Evolutionary conservation across 164 flowering plant species (phyloP), one percentile per base, ranked within the genome.

Genomic region (Sextonia rubra): DNA sequence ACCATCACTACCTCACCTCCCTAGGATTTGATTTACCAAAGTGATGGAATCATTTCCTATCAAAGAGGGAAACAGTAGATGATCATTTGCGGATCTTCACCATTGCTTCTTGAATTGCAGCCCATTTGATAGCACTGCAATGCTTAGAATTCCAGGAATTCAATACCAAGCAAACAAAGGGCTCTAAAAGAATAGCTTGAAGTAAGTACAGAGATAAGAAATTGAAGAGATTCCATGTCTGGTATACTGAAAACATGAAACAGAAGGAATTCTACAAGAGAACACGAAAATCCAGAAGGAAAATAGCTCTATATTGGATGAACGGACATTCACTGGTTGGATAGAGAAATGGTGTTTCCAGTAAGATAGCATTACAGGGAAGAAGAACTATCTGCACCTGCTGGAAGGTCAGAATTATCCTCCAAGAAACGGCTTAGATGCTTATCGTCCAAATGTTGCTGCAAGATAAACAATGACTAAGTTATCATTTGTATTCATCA

Each of bases 401-500:
- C 66, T 17, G 82, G 72, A 64, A 20, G 77, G 55, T 70, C 76
- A 62, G 72, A 48, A 30, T 83, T 82, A 69, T 71, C 90, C 82
- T 88, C 90, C 73, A 93, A 73, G 73, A 86, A 87, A 9, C 89
- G 83, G 64, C 87, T 86, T 71, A 92, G 75, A 76, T 89, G 87
- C 82, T 91, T 91, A 71, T 91, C 93, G 8, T 90, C 89, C 82
- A 93, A 80, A 82, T 91, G 91, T 85, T 88, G 78, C 97, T 93
- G 86, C 47, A 56, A 76, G 25, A 29, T 22, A 12, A 22, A n/a
- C 52, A 15, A 44, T 37, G 7, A 67, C 25, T 44, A 30, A 47
- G 37, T 15, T 37, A 47, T 7, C 47, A 20, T 29, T 44, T n/a
- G 32, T 66, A 3, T 12, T 29, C 30, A 25, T 64, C 30, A 25